Evolutionary conservation across 768 basidiomycete species (phyloP), one percentile per base, ranked within the genome.

Genomic region (Kwoniella sp.): DNA sequence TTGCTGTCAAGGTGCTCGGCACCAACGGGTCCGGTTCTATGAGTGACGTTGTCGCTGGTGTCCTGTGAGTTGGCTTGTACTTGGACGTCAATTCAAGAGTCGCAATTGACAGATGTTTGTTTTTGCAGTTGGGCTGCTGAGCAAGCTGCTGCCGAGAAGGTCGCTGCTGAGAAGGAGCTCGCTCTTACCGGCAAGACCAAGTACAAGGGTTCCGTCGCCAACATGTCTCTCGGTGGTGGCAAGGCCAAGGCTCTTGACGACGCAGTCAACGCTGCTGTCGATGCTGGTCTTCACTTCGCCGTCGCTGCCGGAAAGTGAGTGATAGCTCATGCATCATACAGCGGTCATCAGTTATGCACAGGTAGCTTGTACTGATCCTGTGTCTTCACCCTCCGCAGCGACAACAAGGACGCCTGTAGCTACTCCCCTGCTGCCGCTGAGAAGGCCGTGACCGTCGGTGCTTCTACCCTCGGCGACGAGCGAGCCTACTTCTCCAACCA

Each of bases 141-240:
- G 56, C 69, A 80, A 13, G 83, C 84, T 28, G 77, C 81, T 45
- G 71, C 78, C 26, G 91, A 89, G 78, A 86, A 85, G 0, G 76
- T 73, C n/a, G 84, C 84, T 17, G 90, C 92, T 20, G 83, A 82
- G 8, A 85, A 85, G 12, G 91, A 94, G 79, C 78, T 85, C 67
- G 85, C 83, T 58, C 84, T 85, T 30, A 92, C 91, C 22, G 90
- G 91, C 59, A 88, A 86, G 83, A 90, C 89, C 60, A 82, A 82
- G 50, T 91, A 95, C 86, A 94, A 93, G 84, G 96, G 96, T 25
- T 93, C 92, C 28, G 76, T 76, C 52, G 77, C 73, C 66, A 76
- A 95, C 85, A 96, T 99, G 96, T 90, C 89, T 79, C 89, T 99
- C 58, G 96, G 96, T 68, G 96, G 96, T 74, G 92, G 92, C 65